A percentile compares a stretch with the other conserved stretches of the same genome.
phyloP scores from a whole-genome alignment of 768 basidiomycete species.

The Lyophyllum atratum region DNA sequence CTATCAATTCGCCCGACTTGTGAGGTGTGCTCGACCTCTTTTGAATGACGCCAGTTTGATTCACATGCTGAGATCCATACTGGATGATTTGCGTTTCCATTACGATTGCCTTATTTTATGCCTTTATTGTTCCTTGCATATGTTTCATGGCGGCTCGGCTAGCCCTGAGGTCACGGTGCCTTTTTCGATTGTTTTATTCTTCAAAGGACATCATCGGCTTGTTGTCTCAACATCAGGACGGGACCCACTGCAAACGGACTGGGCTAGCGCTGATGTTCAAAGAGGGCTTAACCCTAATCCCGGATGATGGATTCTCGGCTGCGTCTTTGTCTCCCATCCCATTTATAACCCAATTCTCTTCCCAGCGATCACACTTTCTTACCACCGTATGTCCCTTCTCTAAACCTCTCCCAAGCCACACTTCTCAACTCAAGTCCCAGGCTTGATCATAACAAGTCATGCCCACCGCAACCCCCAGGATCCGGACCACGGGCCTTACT shows the following conservation, averaged over 20 bases:
- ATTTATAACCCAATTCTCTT: conserved; percentile 3
- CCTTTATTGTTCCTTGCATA: conserved; percentile 18
- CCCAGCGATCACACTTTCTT: neutral
- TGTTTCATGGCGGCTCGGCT: conserved; percentile 2
- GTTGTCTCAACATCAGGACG: neutral
- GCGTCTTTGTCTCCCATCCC: conserved; percentile 2
- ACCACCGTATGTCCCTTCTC: neutral
- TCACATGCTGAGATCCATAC: neutral
- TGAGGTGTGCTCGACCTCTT: conserved; percentile 6
- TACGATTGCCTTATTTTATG: conserved; percentile 6
- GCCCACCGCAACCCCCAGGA: conserved; percentile 1
- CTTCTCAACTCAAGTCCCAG: neutral
- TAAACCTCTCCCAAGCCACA: neutral
- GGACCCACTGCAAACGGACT: neutral
- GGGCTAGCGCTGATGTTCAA: neutral
- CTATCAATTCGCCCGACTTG: neutral
- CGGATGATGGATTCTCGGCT: conserved; percentile 2
- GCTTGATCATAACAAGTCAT: neutral
- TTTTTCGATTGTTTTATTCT: conserved; percentile 13
- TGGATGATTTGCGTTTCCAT: conserved; percentile 1
- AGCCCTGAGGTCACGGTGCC: conserved; percentile 5
- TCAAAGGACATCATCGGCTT: conserved; percentile 6
- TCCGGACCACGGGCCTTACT: neutral
- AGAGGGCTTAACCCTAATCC: neutral
- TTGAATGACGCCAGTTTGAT: neutral